Evolutionary conservation across 108 stramenopile species (phyloP).

Genomic region (Fistulifera solaris): DNA sequence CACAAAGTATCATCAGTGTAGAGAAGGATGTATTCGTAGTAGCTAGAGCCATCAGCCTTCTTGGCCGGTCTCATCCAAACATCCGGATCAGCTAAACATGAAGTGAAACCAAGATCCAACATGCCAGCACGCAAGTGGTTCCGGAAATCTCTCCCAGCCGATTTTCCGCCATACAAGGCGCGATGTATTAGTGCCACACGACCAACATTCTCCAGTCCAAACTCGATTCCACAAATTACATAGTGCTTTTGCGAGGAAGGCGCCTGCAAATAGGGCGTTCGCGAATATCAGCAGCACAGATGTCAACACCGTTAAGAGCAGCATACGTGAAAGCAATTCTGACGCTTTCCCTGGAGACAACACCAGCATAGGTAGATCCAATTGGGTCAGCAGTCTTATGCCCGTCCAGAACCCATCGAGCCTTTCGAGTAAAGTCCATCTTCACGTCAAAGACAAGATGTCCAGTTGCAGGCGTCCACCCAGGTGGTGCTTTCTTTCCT

Average conservation of each 20-base stretch:
- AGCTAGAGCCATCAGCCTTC: constrained; percentile 5
- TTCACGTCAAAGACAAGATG: constrained; percentile 46
- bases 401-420: constrained; percentile 30
- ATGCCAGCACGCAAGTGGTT: constrained; percentile 28
- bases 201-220: constrained; percentile 33
- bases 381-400: constrained; percentile 13
- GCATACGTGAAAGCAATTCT: constrained; percentile 37
- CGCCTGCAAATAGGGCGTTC: constrained; percentile 28
- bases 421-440: constrained; percentile 31
- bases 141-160: constrained; percentile 33
- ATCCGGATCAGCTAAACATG: constrained; percentile 34
- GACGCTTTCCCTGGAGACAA: constrained; percentile 33
- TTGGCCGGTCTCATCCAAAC: constrained; percentile 7
- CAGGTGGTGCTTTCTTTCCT: constrained; percentile 12
- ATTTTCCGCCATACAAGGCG: constrained; percentile 43
- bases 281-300: constrained; percentile 20
- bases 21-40: constrained; percentile 11
- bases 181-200: constrained; percentile 23
- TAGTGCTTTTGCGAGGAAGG: constrained; percentile 19
- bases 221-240: constrained; percentile 28
- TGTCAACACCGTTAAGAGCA: constrained; percentile 31
- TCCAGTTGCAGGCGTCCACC: constrained; percentile 1
- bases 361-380: constrained; percentile 23
- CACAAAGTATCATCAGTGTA: constrained; percentile 19
- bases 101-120: constrained; percentile 25